phyloP scores from a whole-genome alignment of 768 basidiomycete species.

The Lactarius sanguifluus region DNA sequence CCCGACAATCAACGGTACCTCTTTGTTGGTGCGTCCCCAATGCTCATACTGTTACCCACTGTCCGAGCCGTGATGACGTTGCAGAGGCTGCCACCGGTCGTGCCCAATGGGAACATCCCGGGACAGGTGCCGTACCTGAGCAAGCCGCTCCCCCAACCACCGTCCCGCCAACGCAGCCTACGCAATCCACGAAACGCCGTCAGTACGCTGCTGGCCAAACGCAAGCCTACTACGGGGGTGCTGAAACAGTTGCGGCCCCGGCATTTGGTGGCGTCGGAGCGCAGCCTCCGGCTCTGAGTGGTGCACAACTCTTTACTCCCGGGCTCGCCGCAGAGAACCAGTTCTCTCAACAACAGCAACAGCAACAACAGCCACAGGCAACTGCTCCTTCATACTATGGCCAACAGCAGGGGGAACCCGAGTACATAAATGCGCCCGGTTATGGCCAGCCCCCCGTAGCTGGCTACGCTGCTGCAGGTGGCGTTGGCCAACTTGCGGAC shows the following conservation, averaged over 20 bases:
- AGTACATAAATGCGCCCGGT: constrained; percentile 47
- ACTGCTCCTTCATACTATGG: constrained; percentile 54
- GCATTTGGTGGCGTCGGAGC: constrained; percentile 48
- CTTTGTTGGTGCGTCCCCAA: constrained; percentile 72
- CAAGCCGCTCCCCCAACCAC: constrained; percentile 44
- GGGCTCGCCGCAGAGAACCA: constrained; percentile 71
- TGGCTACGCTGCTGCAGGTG: constrained; percentile 40
- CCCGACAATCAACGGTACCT: constrained; percentile 74
- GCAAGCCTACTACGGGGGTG: constrained; percentile 74
- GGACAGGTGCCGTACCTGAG: constrained; percentile 40
- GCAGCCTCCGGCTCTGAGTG: constrained; percentile 42
- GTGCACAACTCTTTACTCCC: constrained; percentile 79
- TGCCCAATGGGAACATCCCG: constrained; percentile 87
- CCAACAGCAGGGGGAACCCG: constrained; percentile 39
- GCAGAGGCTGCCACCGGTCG: constrained; percentile 81
- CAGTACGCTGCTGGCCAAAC: constrained; percentile 96
- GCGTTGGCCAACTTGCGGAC: constrained; percentile 64
- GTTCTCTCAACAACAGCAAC: constrained; percentile 60
- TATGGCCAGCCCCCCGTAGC: constrained; percentile 46
- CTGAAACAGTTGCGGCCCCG: constrained; percentile 42
- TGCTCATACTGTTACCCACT: neutral
- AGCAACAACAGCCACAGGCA: constrained; percentile 43
- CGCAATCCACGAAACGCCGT: constrained; percentile 64
- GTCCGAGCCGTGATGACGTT: constrained; percentile 20
- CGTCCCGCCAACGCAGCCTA: constrained; percentile 39